Percentiles rank a stretch among this genome's conserved stretches.
phyloP scores from a whole-genome alignment of 441 rosid species.

The Pelargonium fulgidum region DNA sequence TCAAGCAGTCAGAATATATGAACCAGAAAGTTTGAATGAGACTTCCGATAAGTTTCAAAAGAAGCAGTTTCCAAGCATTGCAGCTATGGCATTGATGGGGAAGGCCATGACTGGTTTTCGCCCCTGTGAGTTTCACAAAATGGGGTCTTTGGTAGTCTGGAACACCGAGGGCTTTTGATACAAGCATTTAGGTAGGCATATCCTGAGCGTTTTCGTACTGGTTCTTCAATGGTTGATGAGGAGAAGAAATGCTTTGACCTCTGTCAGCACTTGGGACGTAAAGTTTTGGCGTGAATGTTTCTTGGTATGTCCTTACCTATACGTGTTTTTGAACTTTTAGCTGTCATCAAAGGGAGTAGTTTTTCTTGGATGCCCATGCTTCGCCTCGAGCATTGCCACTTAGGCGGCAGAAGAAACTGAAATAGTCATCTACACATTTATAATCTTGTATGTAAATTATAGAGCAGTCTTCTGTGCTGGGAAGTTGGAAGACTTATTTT shows the following conservation, averaged over 20 bases:
- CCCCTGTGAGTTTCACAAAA: conserved; percentile 48
- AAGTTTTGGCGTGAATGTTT: neutral
- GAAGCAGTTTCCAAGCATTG: conserved; percentile 74
- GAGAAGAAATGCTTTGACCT: no score
- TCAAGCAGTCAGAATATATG: conserved; percentile 25
- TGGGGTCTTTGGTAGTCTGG: conserved; percentile 59
- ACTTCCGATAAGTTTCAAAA: conserved; percentile 28
- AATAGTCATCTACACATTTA: no score
- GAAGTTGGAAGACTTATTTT: no score
- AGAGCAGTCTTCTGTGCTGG: no score
- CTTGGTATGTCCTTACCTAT: neutral
- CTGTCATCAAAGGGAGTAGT: neutral
- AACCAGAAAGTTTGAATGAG: conserved; percentile 35
- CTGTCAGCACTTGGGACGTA: neutral
- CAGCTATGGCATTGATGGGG: conserved; percentile 97
- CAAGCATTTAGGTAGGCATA: neutral
- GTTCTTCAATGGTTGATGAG: neutral
- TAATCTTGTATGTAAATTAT: no score
- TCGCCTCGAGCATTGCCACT: neutral
- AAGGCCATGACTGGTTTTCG: conserved; percentile 57
- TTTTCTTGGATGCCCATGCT: neutral
- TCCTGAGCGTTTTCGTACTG: neutral
- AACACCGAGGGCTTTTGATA: conserved; percentile 34
- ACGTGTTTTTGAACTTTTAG: neutral
- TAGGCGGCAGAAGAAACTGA: no score